phyloP scores from a whole-genome alignment of 1,284 basidiomycete genomes.

The Melampsora allii-populina region DNA sequence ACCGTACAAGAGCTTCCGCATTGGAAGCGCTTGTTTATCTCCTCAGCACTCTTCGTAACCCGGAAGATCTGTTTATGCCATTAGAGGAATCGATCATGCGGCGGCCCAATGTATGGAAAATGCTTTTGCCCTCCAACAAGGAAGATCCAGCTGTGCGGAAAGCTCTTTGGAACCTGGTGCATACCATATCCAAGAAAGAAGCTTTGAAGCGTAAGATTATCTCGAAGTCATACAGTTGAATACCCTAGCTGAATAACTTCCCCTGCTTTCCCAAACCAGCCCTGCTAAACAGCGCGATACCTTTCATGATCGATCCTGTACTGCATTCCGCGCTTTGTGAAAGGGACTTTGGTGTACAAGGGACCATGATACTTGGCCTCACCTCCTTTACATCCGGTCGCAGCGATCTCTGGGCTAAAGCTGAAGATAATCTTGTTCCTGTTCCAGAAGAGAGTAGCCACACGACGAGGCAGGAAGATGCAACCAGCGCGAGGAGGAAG shows the following conservation, averaged over 20 bases:
- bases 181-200: constrained; percentile 20
- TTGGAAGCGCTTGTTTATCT: constrained; percentile 30
- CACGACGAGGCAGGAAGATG: not conserved
- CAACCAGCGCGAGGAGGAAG: not conserved
- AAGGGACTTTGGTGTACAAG: constrained; percentile 28
- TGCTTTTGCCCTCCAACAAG: constrained; percentile 12
- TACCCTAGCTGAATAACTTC: too few species aligned
- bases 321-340: constrained; percentile 19
- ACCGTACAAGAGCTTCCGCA: constrained; percentile 29
- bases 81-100: constrained; percentile 6
- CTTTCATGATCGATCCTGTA: constrained; percentile 13
- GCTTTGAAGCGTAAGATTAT: constrained; percentile 25
- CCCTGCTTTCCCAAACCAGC: constrained; percentile 12
- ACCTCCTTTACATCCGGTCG: not conserved
- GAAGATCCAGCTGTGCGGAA: constrained; percentile 28
- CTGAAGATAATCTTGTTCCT: not conserved
- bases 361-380: constrained; percentile 31
- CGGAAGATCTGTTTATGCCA: constrained; percentile 10
- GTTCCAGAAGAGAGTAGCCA: not conserved
- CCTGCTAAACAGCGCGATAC: constrained; percentile 19
- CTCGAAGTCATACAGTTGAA: not conserved
- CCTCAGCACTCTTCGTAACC: constrained; percentile 14
- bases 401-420: not conserved
- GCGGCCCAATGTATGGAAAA: constrained; percentile 19
- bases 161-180: constrained; percentile 36